Evolutionary conservation across 2,329 filamentous ascomycete species (phyloP).

Genomic region (Aspergillus brunneoviolaceus): DNA sequence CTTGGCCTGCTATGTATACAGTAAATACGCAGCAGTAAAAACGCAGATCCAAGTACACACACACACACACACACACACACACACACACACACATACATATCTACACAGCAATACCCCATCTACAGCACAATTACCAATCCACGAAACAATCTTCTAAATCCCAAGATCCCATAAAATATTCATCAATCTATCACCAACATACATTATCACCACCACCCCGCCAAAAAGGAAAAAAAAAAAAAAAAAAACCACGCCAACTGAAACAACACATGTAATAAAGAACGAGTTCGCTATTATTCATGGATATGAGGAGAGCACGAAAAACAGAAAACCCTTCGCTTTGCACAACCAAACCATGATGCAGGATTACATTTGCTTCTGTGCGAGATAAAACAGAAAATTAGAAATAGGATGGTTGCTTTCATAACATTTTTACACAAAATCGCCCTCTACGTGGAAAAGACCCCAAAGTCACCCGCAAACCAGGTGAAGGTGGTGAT

Average conservation of each 20-base stretch:
- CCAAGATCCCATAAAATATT: neutral
- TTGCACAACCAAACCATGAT: neutral
- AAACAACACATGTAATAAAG: neutral
- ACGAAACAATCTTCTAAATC: neutral
- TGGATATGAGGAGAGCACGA: neutral
- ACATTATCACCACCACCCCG: neutral
- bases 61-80: too few relatives aligned
- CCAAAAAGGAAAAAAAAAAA: neutral
- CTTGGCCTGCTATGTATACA: too few relatives aligned
- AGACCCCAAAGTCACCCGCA: slow-evolving; percentile 42
- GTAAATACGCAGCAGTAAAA: too few relatives aligned
- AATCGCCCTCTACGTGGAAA: slow-evolving; percentile 25
- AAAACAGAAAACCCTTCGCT: neutral
- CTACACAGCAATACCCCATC: neutral
- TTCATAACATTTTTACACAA: neutral
- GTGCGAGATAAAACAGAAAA: neutral
- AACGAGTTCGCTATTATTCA: neutral
- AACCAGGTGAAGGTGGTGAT: slow-evolving; percentile 59
- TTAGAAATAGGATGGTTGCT: neutral
- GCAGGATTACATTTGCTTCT: neutral
- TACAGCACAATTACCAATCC: neutral
- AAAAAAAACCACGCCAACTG: neutral
- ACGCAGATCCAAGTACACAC: too few relatives aligned
- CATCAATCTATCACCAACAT: neutral
- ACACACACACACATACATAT: too few relatives aligned